A percentile compares a stretch with the other conserved stretches of the same genome.
phyloP scores from a whole-genome alignment of 331 rosid species.

The Quercus phellos region DNA sequence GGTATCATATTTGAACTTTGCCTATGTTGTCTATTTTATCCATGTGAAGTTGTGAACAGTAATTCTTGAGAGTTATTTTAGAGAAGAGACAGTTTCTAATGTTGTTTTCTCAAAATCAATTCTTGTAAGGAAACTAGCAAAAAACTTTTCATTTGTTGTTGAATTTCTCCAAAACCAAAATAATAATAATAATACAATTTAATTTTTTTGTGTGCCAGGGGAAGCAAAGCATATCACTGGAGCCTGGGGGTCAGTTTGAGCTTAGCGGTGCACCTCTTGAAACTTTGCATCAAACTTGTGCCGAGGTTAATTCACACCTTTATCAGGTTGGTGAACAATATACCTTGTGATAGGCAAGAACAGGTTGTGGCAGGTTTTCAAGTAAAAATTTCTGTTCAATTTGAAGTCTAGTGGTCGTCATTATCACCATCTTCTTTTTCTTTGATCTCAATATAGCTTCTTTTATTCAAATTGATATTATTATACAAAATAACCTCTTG shows the following conservation, averaged over 20 bases:
- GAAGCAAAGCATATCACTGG: conserved; percentile 92
- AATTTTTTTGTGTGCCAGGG: conserved; percentile 55
- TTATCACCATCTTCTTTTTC: neutral
- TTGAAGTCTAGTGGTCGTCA: neutral
- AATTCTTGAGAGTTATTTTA: neutral
- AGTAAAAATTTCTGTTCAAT: neutral
- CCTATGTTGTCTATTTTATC: neutral
- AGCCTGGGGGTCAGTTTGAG: conserved; percentile 99
- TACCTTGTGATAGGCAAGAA: neutral
- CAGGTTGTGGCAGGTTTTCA: neutral
- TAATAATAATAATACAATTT: neutral
- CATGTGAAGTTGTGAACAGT: neutral
- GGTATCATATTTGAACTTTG: neutral
- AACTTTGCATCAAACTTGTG: conserved; percentile 98
- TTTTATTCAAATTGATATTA: neutral
- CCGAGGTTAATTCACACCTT: conserved; percentile 96
- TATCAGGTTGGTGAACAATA: conserved; percentile 61
- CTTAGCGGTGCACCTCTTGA: conserved; percentile 98
- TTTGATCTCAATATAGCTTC: neutral
- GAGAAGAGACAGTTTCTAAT: neutral
- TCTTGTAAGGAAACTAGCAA: conserved; percentile 9
- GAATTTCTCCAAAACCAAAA: neutral
- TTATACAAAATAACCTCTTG: neutral
- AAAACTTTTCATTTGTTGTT: conserved; percentile 9
- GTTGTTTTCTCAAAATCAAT: conserved; percentile 16